Percentiles rank a stretch among this genome's conserved stretches.
These are phyloP conservation scores for Paramecium octaurelia DNA, from an alignment of 73 alveolate species.

Conservation along the genomic window DNA sequence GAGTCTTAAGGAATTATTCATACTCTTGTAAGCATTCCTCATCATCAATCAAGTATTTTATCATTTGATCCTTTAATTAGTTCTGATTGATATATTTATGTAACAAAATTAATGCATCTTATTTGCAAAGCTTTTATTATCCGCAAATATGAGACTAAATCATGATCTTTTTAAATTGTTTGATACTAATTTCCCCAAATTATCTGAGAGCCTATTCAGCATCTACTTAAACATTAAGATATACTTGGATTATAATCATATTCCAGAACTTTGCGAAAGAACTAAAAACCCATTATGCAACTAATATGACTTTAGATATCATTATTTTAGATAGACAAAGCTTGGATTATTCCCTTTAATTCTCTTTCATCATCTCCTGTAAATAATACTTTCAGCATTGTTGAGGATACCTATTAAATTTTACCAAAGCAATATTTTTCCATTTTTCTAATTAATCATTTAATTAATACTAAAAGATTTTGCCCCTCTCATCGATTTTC, in stretches of 20 bases:
- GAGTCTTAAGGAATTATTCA: not conserved
- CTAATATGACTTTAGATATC: not conserved
- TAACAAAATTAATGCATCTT: not conserved
- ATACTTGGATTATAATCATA: conserved; percentile 41
- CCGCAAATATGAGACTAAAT: not conserved
- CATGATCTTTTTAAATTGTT: not conserved
- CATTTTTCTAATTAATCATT: not conserved
- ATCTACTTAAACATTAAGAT: not conserved
- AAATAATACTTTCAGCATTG: not conserved
- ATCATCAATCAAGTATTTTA: too few relatives aligned
- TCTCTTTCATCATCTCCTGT: conserved; percentile 28
- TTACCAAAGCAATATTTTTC: conserved; percentile 34
- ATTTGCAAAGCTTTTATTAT: too few relatives aligned
- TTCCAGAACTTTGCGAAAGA: not conserved
- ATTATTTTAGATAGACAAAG: not conserved
- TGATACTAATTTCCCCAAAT: not conserved
- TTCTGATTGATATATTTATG: not conserved
- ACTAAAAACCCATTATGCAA: not conserved
- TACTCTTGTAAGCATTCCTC: not conserved
- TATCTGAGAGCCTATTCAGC: not conserved
- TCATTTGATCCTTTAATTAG: not conserved
- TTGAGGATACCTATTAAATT: not conserved
- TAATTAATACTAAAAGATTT: not conserved
- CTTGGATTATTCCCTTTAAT: not conserved
- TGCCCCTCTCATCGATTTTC: not conserved